phyloP scores from a whole-genome alignment of 164 flowering plant genomes.

The Protea cynaroides region DNA sequence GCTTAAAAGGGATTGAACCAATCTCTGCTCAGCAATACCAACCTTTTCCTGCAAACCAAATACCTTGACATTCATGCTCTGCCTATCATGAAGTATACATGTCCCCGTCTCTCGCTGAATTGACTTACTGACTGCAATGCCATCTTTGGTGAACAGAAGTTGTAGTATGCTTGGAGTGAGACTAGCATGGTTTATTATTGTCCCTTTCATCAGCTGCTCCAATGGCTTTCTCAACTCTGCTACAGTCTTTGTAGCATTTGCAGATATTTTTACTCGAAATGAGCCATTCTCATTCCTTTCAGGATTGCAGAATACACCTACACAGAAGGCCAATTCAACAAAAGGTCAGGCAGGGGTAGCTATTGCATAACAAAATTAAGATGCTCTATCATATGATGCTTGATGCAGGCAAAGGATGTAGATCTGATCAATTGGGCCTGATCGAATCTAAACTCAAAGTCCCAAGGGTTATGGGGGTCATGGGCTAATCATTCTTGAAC shows the following conservation, averaged over 20 bases:
- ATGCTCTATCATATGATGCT: too few species aligned
- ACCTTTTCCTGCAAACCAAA: constrained; percentile 56
- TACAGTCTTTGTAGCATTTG: constrained; percentile 74
- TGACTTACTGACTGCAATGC: constrained; percentile 43
- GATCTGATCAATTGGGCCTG: too few species aligned
- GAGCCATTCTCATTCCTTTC: constrained; percentile 63
- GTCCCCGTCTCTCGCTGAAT: constrained; percentile 63
- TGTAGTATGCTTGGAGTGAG: constrained; percentile 58
- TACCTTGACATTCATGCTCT: constrained; percentile 35
- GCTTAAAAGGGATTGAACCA: constrained; percentile 45
- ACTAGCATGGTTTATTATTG: constrained; percentile 38
- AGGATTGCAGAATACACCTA: constrained; percentile 53
- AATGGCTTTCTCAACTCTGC: constrained; percentile 78
- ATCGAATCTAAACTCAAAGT: too few species aligned
- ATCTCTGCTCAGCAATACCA: constrained; percentile 39
- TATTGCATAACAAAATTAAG: neutral
- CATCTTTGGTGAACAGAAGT: constrained; percentile 58
- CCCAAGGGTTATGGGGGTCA: too few species aligned
- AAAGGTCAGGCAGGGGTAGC: neutral
- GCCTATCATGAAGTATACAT: constrained; percentile 60
- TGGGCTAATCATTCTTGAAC: too few species aligned
- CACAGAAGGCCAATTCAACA: constrained; percentile 5
- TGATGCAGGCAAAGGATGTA: too few species aligned
- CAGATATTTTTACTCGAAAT: constrained; percentile 64
- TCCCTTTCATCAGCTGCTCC: constrained; percentile 81